Percentiles rank a stretch among this genome's conserved stretches.
phyloP scores from a whole-genome alignment of 179 eudicot species.

The Vitellaria paradoxa region DNA sequence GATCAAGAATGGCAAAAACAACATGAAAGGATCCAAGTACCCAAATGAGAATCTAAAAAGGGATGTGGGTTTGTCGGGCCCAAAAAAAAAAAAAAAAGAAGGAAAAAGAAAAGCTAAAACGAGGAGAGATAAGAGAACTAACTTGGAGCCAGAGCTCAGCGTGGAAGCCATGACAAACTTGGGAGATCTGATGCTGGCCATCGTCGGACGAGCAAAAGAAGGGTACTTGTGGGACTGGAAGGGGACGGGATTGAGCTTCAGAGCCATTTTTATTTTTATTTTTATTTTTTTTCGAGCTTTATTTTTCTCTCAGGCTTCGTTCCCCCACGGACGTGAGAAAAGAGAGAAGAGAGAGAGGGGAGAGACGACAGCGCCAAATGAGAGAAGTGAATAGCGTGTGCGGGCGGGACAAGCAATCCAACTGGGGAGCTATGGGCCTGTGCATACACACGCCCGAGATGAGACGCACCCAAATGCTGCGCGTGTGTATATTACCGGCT shows the following conservation, averaged over 20 bases:
- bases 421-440: background rate
- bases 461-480: too few relatives aligned
- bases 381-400: background rate
- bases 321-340: background rate
- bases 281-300: too few relatives aligned
- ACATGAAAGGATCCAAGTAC: too few relatives aligned
- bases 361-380: background rate
- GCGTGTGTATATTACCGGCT: too few relatives aligned
- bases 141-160: constrained; percentile 40
- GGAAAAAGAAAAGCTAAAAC: background rate
- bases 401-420: background rate
- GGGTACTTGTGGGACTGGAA: constrained; percentile 14
- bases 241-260: constrained; percentile 17
- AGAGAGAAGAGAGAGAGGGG: background rate
- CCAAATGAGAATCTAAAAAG: background rate
- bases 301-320: background rate
- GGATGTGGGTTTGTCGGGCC: background rate
- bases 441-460: too few relatives aligned
- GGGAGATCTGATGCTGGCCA: constrained; percentile 22
- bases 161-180: constrained; percentile 26
- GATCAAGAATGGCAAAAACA: background rate
- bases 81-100: too few relatives aligned
- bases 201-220: constrained; percentile 4
- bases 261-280: constrained; percentile 18
- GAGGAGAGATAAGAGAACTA: constrained; percentile 10